These are phyloP conservation scores for Eimeria necatrix DNA, from an alignment of 169 alveolate genomes.

Conservation along the genomic window DNA sequence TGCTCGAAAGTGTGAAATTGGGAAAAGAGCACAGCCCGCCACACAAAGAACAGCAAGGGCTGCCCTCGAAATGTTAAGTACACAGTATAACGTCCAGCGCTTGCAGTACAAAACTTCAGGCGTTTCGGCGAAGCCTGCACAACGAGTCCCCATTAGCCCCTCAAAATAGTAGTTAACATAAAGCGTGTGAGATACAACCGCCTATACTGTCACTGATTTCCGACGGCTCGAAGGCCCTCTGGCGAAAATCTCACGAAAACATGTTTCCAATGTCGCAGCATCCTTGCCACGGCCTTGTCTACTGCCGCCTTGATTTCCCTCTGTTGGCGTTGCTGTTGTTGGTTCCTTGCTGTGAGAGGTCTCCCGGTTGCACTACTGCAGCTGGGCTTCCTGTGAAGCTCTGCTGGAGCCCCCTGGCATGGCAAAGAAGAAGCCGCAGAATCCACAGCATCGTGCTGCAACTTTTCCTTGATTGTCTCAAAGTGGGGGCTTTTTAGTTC, in stretches of 20 bases:
- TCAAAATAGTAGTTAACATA: too few relatives aligned
- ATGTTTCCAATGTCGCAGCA: background rate
- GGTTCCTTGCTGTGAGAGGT: background rate
- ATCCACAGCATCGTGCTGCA: background rate
- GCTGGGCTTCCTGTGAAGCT: background rate
- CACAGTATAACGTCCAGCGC: too few relatives aligned
- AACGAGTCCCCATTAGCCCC: too few relatives aligned
- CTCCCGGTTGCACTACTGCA: background rate
- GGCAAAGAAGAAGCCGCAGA: background rate
- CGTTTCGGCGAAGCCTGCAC: too few relatives aligned
- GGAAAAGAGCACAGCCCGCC: too few relatives aligned
- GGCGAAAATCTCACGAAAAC: background rate
- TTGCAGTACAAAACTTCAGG: too few relatives aligned
- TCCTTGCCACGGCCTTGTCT: background rate
- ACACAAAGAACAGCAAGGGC: too few relatives aligned
- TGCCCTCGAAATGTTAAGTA: too few relatives aligned
- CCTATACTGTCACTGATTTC: background rate
- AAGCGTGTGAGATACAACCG: too few relatives aligned
- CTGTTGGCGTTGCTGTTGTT: background rate
- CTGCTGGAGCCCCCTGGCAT: background rate
- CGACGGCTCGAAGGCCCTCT: background rate
- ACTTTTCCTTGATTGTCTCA: background rate
- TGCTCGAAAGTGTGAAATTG: too few relatives aligned
- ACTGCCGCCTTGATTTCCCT: background rate
- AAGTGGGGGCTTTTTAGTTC: conserved; percentile 6